These are phyloP conservation scores for Suillus placidus DNA, from an alignment of 768 basidiomycete genomes.

Conservation along the genomic window DNA sequence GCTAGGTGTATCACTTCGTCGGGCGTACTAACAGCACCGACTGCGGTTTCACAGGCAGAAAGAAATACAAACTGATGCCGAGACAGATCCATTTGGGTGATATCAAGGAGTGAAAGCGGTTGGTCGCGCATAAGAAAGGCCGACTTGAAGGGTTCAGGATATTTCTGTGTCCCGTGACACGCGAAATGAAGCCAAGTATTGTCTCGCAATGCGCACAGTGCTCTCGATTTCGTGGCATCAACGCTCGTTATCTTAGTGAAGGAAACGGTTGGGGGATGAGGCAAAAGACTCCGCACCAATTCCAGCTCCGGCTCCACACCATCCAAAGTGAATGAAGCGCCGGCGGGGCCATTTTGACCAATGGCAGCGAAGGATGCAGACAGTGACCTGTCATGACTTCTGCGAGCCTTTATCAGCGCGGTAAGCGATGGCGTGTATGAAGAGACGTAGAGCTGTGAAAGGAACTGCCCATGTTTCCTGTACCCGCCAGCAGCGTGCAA, in stretches of 20 bases:
- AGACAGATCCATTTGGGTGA: no score
- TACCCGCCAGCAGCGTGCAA: background rate
- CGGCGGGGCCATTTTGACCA: constrained; percentile 5
- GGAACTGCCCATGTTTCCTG: background rate
- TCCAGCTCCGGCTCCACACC: background rate
- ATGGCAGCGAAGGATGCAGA: constrained; percentile 9
- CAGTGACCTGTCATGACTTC: background rate
- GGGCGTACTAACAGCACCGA: constrained; percentile 16
- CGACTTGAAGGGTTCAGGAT: constrained; percentile 16
- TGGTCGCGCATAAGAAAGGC: background rate
- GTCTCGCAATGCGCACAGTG: background rate
- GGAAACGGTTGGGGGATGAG: background rate
- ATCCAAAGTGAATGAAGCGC: background rate
- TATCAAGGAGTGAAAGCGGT: no score
- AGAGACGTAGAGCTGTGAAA: background rate
- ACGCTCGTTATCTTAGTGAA: no score
- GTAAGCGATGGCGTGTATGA: constrained; percentile 10
- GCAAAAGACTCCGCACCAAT: background rate
- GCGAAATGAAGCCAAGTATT: constrained; percentile 23
- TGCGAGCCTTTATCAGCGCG: constrained; percentile 7
- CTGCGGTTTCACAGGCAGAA: background rate
- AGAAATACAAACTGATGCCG: background rate
- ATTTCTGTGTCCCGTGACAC: constrained; percentile 19
- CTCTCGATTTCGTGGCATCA: background rate
- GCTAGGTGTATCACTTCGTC: constrained; percentile 27